Base-by-base conservation (phyloP, 495 filamentous ascomycete genomes). In the Massariosphaeria phaeospora region DNA sequence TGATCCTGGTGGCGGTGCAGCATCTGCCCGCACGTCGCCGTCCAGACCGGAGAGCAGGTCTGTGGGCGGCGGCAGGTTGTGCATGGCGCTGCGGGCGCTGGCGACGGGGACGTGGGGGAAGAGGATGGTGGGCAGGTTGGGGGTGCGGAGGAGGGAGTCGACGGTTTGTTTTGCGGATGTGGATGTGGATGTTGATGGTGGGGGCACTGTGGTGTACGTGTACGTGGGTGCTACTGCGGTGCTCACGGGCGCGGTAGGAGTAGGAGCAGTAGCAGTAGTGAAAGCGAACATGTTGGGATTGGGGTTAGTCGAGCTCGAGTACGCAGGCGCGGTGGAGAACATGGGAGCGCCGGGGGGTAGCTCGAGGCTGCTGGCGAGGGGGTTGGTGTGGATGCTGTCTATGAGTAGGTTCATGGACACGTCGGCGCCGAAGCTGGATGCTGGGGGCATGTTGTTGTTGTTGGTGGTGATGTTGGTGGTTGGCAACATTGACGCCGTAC, bases 11-110 rank as follows among this genome's bases (percentile, higher is more conserved):
- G 17, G 8, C 26, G 40, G 17, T 33, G 21, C 21, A 36, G 1
- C 5, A n/a, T 48, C 52, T 18, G 33, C 2, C 27, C 60, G 35
- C 10, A 34, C 25, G 40, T 64, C 61, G 10, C 40, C 3, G 4
- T 55, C 56, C 10, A 64, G 21, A 12, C 56, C 61, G 1, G 55
- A 50, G 3, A 64, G 51, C 9, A 64, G 36, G 24, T 64, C 51
- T 12, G 61, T 48, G 3, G 61, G 55, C 12, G 54, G 61, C 17
- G 61, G 61, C 13, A 64, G 50, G 26, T 64, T 64, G 33, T 59
- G 48, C 15, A 54, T 39, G 2, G 38, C 36, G 6, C 33, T 48
- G 11, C 48, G 18, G 11, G 51, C 43, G 13, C 36, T 47, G 26
- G 55, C n/a, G 12, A 39, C 46, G 15, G 47, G 53, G 9, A 53